These are phyloP conservation scores for Citrullus amarus DNA, from an alignment of 306 rosid genomes.

Conservation along the genomic window DNA sequence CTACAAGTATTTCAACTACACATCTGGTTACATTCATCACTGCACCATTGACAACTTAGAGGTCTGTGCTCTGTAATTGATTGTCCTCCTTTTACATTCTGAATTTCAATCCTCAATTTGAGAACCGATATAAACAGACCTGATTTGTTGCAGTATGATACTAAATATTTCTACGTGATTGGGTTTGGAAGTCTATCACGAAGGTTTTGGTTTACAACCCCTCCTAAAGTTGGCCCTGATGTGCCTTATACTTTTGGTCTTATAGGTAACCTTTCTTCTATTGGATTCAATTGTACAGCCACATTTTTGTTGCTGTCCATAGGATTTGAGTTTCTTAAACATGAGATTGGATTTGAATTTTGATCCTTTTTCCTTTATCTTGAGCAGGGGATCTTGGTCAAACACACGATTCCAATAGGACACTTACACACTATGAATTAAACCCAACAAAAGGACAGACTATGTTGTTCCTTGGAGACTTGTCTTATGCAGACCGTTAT, in stretches of 20 bases:
- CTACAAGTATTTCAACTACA: conserved; percentile 54
- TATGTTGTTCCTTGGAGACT: conserved; percentile 41
- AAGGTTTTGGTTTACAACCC: conserved; percentile 50
- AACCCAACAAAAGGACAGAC: conserved; percentile 41
- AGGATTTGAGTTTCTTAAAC: background rate
- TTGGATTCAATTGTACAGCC: no score
- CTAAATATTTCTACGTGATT: conserved; percentile 52
- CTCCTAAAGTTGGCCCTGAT: conserved; percentile 61
- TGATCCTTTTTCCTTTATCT: background rate
- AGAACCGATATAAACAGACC: background rate
- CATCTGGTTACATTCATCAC: conserved; percentile 85
- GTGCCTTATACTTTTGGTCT: conserved; percentile 66
- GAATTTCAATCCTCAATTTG: background rate
- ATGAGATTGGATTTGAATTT: background rate
- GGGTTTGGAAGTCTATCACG: conserved; percentile 42
- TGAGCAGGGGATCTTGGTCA: conserved; percentile 76
- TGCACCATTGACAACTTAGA: conserved; percentile 39
- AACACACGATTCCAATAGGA: conserved; percentile 42
- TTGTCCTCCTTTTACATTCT: background rate
- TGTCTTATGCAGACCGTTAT: conserved; percentile 60
- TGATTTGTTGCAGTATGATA: conserved; percentile 36
- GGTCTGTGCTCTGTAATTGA: conserved; percentile 22
- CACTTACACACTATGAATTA: conserved; percentile 47
- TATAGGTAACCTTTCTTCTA: conserved; percentile 26
- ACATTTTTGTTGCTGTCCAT: background rate